Evolutionary conservation across 2,329 filamentous ascomycete species (phyloP).

Genomic region (Leptographium lundbergii): DNA sequence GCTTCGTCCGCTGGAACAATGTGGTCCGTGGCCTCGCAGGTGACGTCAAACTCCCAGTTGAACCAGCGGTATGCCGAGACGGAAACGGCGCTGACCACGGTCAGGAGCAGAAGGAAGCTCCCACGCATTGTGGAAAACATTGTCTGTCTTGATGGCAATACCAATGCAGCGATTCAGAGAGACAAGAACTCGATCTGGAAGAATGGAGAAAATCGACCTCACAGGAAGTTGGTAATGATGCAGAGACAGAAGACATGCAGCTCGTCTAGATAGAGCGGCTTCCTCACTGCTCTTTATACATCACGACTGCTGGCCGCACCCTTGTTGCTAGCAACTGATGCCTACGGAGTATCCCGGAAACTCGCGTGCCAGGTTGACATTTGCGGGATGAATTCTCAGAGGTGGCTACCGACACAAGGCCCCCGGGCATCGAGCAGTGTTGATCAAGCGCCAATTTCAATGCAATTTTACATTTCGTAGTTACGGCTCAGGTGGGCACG

Average conservation of each 20-base stretch:
- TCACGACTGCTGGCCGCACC: not conserved
- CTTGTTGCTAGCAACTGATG: not conserved
- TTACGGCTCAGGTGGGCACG: not conserved
- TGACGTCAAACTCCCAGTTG: not conserved
- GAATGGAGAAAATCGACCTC: not conserved
- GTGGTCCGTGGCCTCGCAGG: not conserved
- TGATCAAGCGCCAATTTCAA: not conserved
- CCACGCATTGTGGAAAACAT: not conserved
- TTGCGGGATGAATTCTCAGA: too few species aligned
- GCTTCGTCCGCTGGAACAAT: not conserved
- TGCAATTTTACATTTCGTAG: not conserved
- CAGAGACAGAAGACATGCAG: not conserved
- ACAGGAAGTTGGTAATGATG: not conserved
- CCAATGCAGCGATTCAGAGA: too few species aligned
- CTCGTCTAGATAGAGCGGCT: not conserved
- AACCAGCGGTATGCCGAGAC: not conserved
- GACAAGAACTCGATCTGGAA: too few species aligned
- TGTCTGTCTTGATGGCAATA: not conserved
- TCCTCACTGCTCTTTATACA: not conserved
- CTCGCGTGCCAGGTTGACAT: too few species aligned
- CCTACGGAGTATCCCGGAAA: not conserved
- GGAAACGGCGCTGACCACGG: not conserved
- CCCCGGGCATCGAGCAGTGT: not conserved
- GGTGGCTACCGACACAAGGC: too few species aligned
- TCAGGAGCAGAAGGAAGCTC: not conserved